Evolutionary conservation across 257 asterid species (phyloP), one percentile per base, ranked within the genome.

Genomic region (Petunia axillaris): DNA sequence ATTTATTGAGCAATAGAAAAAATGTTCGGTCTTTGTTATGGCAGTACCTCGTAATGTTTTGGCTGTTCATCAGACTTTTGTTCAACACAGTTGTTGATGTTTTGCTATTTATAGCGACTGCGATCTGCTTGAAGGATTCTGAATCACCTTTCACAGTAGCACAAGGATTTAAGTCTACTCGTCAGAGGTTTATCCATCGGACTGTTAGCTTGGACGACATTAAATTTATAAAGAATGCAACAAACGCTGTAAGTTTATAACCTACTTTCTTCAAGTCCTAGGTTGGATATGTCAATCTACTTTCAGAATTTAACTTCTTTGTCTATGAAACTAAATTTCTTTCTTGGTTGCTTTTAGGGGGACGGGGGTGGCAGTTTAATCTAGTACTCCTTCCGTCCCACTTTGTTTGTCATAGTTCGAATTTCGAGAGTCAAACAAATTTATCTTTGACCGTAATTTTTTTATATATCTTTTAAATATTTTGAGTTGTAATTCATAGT

Each of bases 1-100:
- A 70, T 70, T 15, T 16, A 6, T 58, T 0, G 1, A 64, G 39
- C 9, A 65, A 13, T 13, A 66, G 54, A 4, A 67, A 1, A 0
- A n/a, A 0, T 67, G 10, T 70, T 70, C 3, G n/a, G 59, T 46
- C 43, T 0, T 70, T 46, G 76, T 16, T 46, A 0, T 46, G 77
- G 77, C 58, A 16, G 4, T 71, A 48, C 60, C 40, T 70, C 1
- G 25, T 46, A 3, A 70, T 25, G 43, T 46, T 48, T 0, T 71
- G 77, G 60, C 11, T 2, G 35, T 48, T 35, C 5, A 71, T 48
- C 43, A 5, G 6, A 1, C 35, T 71, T 71, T 35, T 71, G 43
- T 48, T 48, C 60, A 71, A 71, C 9, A 71, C 60, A 46, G 2
- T 71, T 71, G 11, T 71, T 46, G 77, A 35, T 71, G 77, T 71